Conservation (phyloP, 2,329 filamentous ascomycete genomes). For the Colletotrichum endophyticum region DNA sequence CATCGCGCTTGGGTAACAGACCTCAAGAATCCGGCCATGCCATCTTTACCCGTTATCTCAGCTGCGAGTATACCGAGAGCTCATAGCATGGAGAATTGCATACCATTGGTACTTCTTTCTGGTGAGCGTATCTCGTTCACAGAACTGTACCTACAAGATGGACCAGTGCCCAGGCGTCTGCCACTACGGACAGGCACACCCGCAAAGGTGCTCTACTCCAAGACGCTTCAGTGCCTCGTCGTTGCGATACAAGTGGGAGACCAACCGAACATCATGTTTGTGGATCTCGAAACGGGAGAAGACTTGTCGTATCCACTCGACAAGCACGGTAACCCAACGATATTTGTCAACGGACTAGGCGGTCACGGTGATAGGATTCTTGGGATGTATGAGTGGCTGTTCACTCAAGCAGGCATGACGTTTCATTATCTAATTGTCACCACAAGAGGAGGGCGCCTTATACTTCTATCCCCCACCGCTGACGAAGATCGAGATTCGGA, state of each 20-base stretch:
- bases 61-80: conserved; percentile 47
- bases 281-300: conserved; percentile 60
- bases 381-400: conserved; percentile 68
- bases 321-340: conserved; percentile 42
- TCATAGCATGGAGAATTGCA: conserved; percentile 41
- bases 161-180: conserved; percentile 55
- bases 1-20: conserved; percentile 58
- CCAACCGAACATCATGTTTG: conserved; percentile 56
- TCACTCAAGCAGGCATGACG: conserved; percentile 57
- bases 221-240: conserved; percentile 55
- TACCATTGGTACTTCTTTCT: conserved; percentile 54
- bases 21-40: conserved; percentile 47
- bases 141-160: conserved; percentile 50
- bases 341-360: conserved; percentile 62
- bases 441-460: conserved; percentile 57
- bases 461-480: conserved; percentile 48
- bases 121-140: conserved; percentile 57
- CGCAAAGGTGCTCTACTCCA: conserved; percentile 59
- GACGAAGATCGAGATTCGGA: conserved; percentile 20
- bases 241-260: conserved; percentile 52
- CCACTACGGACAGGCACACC: conserved; percentile 50
- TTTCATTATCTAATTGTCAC: conserved; percentile 70
- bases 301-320: conserved; percentile 53
- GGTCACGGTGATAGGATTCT: conserved; percentile 63
- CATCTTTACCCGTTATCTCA: conserved; percentile 53